Base-by-base conservation (phyloP, 805 yeast genomes). In the Metschnikowia koreensis region DNA sequence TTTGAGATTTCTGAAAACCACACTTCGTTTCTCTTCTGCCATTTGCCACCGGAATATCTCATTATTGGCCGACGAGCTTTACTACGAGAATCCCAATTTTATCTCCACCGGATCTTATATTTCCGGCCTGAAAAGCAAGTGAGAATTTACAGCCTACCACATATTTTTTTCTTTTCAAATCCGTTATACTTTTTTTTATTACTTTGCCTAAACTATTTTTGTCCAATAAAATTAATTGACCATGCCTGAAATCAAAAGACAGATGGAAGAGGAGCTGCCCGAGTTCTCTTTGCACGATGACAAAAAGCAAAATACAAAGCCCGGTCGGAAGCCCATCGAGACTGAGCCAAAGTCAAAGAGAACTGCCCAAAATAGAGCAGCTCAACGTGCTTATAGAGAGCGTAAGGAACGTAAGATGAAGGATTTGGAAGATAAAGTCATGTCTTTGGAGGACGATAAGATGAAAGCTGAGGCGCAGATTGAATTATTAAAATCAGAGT, bases 321-420 rank as follows among this genome's bases (percentile, higher is more conserved):
- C 94, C 0, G 97, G 97, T 2, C 79, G 97, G 53, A 91, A 89
- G 73, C 92, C 89, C 0, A 73, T 87, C 47, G 82, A 86, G 8
- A 79, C 81, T 16, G 96, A 90, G 60, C 92, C 96, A 8, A 90
- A 87, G 65, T 84, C 83, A 62, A 93, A 89, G 75, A 78, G 99
- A 60, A 90, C 96, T 13, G 97, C 97, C 2, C 98, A 94, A 71
- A 93, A 94, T 68, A 80, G 98, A 62, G 97, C 97, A 3, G 98
- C 98, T n/a, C 99, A 94, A 70, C 77, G 98, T 50, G 98, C 98
- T 7, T 93, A 90, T 70, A 77, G 98, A 51, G 98, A 94, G 70
- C 81, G 98, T 54, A 93, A 93, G 67, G 98, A 93, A 68, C 79
- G 78, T 46, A 89, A 88, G 64, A 81, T 94, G 84, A 81, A 83